Base-by-base conservation (phyloP, 1,139 yeast genomes). In the Komagataea norvegica region DNA sequence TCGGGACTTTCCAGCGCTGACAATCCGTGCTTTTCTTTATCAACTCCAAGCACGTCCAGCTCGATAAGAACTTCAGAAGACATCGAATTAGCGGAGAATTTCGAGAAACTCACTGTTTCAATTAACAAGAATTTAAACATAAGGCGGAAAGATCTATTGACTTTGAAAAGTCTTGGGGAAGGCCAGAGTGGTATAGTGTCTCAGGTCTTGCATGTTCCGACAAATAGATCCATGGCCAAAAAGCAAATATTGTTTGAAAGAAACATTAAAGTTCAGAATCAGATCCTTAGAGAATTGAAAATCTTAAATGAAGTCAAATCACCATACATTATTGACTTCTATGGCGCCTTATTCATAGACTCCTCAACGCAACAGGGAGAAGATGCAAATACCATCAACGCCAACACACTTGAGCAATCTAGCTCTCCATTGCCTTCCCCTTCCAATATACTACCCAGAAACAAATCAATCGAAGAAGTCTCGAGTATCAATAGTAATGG, bases 101-200 rank as follows among this genome's bases (percentile, higher is more conserved):
- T 64, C 36, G 61, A 61, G 27, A 63, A 56, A 45, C 52, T 64
- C 13, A 43, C 56, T 34, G 34, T 41, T n/a, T 46, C 51, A 14
- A 47, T 52, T 17, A 52, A 51, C 37, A 48, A 47, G 21, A 38
- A 45, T 3, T 42, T 45, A 35, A 39, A 75, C 40, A 66, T 84
- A 37, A 69, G 72, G 40, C 78, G 72, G 44, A 75, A 77, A 33
- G 96, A 91, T 55, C 64, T 93, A 31, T 74, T 87, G 17, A 76
- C 79, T 21, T 61, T 91, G 39, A 80, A 85, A 44, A 80, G 79
- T 46, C 69, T 91, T 41, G 99, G 99, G 9, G 72, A 87, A 23
- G 99, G 99, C 7, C 89, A 87, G 57, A 87, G 95, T 11, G 99
- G 99, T 3, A 79, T 88, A 1, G 99, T 91, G 4, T 71, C 86